Evolutionary conservation across 208 protist genomes (phyloP).

Genomic region (Leishmania mexicana): DNA sequence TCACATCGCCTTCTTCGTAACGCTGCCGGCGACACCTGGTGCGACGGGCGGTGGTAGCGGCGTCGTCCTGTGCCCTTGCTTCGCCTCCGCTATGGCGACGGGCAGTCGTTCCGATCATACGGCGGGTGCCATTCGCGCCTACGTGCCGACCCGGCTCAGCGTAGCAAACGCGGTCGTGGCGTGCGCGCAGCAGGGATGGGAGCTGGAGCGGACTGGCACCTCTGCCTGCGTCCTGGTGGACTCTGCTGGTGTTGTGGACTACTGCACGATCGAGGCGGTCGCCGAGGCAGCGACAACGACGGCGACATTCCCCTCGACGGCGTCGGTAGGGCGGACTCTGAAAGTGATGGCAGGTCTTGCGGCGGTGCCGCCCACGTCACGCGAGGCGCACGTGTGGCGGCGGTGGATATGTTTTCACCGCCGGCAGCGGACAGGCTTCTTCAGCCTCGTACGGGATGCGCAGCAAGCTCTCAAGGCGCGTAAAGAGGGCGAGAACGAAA

Average conservation of each 20-base stretch:
- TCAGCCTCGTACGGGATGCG: slow-evolving; percentile 49
- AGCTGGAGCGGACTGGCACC: slow-evolving; percentile 22
- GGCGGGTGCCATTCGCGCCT: background rate
- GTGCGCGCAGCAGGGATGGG: slow-evolving; percentile 45
- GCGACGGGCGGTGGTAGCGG: slow-evolving; percentile 10
- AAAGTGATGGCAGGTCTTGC: slow-evolving; percentile 54
- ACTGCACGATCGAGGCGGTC: slow-evolving; percentile 43
- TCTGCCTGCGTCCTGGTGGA: slow-evolving; percentile 54
- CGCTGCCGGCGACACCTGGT: background rate
- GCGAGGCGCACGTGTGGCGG: slow-evolving; percentile 43
- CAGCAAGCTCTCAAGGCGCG: slow-evolving; percentile 19
- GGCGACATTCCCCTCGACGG: background rate
- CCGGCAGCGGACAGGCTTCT: slow-evolving; percentile 64
- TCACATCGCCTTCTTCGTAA: slow-evolving; percentile 60
- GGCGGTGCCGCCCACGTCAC: slow-evolving; percentile 21
- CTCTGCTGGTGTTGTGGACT: slow-evolving; percentile 62
- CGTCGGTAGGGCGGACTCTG: slow-evolving; percentile 30
- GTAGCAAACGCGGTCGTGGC: slow-evolving; percentile 47
- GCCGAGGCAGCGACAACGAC: background rate
- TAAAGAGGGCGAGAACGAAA: background rate
- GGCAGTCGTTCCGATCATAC: background rate
- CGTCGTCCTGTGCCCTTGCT: slow-evolving; percentile 39
- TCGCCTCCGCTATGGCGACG: background rate
- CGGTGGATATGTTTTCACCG: slow-evolving; percentile 65
- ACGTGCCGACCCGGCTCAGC: slow-evolving; percentile 35